These are phyloP conservation scores for Ilyonectria sp. DNA, from an alignment of 2,329 filamentous ascomycete species.

Conservation along the genomic window DNA sequence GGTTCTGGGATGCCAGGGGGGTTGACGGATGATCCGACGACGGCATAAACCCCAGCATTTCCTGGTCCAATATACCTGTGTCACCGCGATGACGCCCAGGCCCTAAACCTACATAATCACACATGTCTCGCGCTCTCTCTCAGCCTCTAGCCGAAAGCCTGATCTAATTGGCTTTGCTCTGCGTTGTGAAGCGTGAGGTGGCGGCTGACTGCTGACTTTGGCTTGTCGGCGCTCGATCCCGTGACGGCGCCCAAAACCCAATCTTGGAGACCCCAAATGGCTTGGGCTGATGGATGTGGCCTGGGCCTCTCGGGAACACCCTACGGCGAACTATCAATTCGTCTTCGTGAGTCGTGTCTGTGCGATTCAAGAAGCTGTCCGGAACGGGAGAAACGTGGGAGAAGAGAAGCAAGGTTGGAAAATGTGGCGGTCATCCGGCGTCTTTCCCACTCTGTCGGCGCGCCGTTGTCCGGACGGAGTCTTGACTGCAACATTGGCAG, in stretches of 20 bases:
- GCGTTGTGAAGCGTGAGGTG: neutral
- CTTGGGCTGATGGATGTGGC: neutral
- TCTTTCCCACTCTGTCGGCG: too few species aligned
- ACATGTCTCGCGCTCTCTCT: neutral
- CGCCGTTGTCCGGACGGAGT: too few species aligned
- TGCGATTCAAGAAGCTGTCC: neutral
- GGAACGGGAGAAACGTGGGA: neutral
- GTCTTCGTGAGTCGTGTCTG: neutral
- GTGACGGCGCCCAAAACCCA: slow-evolving; percentile 4
- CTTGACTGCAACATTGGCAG: too few species aligned
- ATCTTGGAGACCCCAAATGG: neutral
- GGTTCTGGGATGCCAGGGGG: neutral
- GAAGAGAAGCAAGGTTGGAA: neutral
- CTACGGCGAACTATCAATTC: neutral
- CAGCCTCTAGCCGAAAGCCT: neutral
- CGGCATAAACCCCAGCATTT: neutral
- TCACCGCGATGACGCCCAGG: neutral
- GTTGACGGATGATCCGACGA: slow-evolving; percentile 14
- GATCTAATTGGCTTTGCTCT: neutral
- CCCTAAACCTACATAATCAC: neutral
- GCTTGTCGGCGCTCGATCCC: neutral
- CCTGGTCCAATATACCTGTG: neutral
- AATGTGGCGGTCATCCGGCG: neutral
- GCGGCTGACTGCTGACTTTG: slow-evolving; percentile 11
- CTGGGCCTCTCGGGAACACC: neutral